phyloP scores from a whole-genome alignment of 2,329 filamentous ascomycete genomes.

The Colletotrichum kahawae region DNA sequence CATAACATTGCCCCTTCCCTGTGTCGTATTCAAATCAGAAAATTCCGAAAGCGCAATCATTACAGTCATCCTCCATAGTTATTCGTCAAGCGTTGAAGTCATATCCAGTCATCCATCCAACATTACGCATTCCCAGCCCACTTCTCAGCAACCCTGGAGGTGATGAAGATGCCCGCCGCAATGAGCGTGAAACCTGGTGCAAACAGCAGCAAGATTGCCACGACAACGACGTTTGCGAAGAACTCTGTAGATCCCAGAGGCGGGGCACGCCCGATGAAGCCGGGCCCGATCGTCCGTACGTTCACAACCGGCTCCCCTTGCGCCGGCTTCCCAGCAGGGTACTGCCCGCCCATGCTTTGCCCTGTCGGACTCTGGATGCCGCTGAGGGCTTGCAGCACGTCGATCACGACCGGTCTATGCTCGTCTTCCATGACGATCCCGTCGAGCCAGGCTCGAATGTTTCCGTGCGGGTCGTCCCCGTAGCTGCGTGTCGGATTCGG shows the following conservation, averaged over 20 bases:
- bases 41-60: not conserved
- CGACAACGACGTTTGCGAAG: conserved; percentile 1
- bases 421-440: conserved; percentile 6
- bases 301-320: not conserved
- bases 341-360: too few relatives aligned
- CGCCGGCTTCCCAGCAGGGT: too few relatives aligned
- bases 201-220: conserved; percentile 12
- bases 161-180: conserved; percentile 13
- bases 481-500: not conserved
- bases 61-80: not conserved
- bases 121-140: conserved; percentile 1
- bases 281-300: conserved; percentile 8
- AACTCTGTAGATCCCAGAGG: conserved; percentile 11
- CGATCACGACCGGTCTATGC: not conserved
- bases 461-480: not conserved
- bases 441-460: conserved; percentile 9
- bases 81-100: not conserved
- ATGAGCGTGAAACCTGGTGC: conserved; percentile 15
- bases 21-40: not conserved
- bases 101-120: not conserved
- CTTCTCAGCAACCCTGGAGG: conserved; percentile 11
- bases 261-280: conserved; percentile 9
- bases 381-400: not conserved
- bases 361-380: not conserved
- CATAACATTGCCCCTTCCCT: not conserved